phyloP scores from a whole-genome alignment of 2,329 filamentous ascomycete genomes.

The Plenodomus biglobosus region DNA sequence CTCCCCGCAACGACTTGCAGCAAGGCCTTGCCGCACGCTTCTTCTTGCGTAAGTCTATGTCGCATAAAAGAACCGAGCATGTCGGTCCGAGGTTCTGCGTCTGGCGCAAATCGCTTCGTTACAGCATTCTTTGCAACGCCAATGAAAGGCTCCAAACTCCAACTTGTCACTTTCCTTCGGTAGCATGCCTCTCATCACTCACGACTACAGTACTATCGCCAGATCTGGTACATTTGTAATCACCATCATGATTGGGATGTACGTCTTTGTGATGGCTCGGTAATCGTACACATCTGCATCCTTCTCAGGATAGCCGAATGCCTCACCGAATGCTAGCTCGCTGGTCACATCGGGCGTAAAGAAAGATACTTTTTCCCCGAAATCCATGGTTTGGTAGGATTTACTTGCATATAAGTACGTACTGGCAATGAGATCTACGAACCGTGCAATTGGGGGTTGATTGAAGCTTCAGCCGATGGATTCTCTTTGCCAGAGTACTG shows the following conservation, averaged over 20 bases:
- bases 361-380: conserved; percentile 52
- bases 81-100: conserved; percentile 48
- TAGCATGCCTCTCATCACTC: conserved; percentile 14
- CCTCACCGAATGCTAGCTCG: conserved; percentile 53
- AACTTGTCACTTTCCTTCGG: conserved; percentile 48
- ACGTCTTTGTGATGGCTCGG: conserved; percentile 47
- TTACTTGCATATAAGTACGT: conserved; percentile 42
- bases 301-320: conserved; percentile 53
- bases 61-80: conserved; percentile 57
- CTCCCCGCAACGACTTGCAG: conserved; percentile 57
- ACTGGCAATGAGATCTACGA: conserved; percentile 51
- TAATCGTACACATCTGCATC: conserved; percentile 52
- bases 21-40: conserved; percentile 49
- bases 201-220: conserved; percentile 18
- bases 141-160: conserved; percentile 44
- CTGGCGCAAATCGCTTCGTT: conserved; percentile 50
- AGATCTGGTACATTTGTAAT: conserved; percentile 17
- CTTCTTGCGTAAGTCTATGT: conserved; percentile 46
- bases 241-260: conserved; percentile 20
- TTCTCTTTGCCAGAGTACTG: conserved; percentile 52
- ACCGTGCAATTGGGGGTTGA: conserved; percentile 50
- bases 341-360: conserved; percentile 59
- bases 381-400: conserved; percentile 46
- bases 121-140: conserved; percentile 51
- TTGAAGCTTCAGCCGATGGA: conserved; percentile 50